Conservation (phyloP, 2,329 filamentous ascomycete genomes). For the Raffaelea arxii region DNA sequence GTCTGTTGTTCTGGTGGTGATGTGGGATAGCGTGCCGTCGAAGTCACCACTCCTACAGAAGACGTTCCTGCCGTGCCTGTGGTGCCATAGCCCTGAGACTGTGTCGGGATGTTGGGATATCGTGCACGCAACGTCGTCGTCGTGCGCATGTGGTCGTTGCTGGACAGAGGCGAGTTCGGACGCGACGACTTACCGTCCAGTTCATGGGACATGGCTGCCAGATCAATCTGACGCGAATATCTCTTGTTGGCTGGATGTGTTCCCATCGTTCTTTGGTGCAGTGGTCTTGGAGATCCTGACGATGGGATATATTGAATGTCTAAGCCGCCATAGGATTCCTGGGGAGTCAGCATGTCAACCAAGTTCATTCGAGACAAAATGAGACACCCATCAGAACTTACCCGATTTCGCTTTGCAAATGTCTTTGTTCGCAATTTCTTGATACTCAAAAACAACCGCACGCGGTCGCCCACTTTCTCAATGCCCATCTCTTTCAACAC, state of each 20-base stretch:
- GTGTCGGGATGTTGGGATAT: constrained; percentile 30
- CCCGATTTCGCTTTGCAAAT: constrained; percentile 73
- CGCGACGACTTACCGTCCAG: constrained; percentile 49
- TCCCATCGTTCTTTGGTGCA: constrained; percentile 30
- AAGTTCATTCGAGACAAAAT: background rate
- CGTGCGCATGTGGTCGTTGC: constrained; percentile 35
- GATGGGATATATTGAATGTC: constrained; percentile 56
- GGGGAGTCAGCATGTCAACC: constrained; percentile 6
- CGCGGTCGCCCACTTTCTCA: constrained; percentile 92
- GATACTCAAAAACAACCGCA: constrained; percentile 78
- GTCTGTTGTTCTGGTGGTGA: constrained; percentile 57
- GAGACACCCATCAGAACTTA: constrained; percentile 22
- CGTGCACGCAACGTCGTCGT: constrained; percentile 33
- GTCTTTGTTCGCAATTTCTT: constrained; percentile 73
- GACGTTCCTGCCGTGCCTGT: constrained; percentile 10
- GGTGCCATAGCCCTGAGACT: constrained; percentile 14
- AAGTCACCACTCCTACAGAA: constrained; percentile 27
- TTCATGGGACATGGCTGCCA: constrained; percentile 30
- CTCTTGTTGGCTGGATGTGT: constrained; percentile 41
- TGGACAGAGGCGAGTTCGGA: constrained; percentile 56
- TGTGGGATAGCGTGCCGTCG: constrained; percentile 41
- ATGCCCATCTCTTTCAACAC: constrained; percentile 97
- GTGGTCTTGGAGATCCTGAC: constrained; percentile 53
- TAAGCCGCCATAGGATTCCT: constrained; percentile 79
- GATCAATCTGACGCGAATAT: constrained; percentile 53